Evolutionary conservation across 2,329 filamentous ascomycete genomes (phyloP).

Genomic region (Claviceps pusilla): DNA sequence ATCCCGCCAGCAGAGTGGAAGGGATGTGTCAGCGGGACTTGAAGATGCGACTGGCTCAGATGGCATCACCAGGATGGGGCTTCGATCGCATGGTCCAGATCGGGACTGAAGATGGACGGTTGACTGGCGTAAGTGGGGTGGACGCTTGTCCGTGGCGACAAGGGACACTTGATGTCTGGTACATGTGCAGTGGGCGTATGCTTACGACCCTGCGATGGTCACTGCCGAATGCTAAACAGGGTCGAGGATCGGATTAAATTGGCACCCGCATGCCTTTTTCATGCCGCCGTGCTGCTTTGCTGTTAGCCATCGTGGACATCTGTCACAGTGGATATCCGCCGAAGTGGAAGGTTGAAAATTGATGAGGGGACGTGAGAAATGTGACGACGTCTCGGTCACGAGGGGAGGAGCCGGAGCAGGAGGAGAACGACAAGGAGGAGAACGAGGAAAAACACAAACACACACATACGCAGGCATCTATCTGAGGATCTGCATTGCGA

Average conservation of each 20-base stretch:
- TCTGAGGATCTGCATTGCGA: background rate
- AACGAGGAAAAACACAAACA: too few relatives aligned
- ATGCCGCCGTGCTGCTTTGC: background rate
- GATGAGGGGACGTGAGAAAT: background rate
- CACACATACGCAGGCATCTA: background rate
- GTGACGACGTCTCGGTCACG: background rate
- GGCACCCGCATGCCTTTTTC: background rate
- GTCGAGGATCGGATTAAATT: background rate
- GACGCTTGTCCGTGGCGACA: conserved; percentile 1
- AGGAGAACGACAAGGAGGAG: too few relatives aligned
- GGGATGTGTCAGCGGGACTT: conserved; percentile 12
- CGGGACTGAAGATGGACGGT: conserved; percentile 7
- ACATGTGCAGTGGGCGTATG: background rate
- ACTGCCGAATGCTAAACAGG: background rate
- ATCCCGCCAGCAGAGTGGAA: conserved; percentile 4
- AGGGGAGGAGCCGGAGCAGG: too few relatives aligned
- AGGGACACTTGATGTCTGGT: background rate
- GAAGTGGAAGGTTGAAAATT: background rate
- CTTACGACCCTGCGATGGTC: background rate
- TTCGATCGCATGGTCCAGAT: conserved; percentile 15
- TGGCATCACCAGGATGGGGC: conserved; percentile 13
- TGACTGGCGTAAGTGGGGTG: background rate
- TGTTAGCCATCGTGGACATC: background rate
- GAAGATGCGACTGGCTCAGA: conserved; percentile 21
- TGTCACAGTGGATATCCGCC: background rate